phyloP scores from a whole-genome alignment of 2,329 filamentous ascomycete species.

The Hirsutella rhossiliensis region DNA sequence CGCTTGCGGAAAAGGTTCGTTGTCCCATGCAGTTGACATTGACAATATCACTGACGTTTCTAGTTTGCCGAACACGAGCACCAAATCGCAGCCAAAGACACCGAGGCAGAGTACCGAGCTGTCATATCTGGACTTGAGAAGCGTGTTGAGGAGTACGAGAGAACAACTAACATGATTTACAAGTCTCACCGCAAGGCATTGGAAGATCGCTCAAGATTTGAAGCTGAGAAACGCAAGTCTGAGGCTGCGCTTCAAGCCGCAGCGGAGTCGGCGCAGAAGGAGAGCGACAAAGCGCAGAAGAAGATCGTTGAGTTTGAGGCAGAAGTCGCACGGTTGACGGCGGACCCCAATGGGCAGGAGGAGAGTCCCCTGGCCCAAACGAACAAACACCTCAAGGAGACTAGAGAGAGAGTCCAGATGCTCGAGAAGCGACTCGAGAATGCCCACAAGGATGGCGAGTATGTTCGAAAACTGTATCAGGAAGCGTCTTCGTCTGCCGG shows the following conservation, averaged over 20 bases:
- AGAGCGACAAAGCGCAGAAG: constrained; percentile 24
- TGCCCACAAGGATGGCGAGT: constrained; percentile 39
- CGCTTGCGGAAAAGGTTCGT: constrained; percentile 25
- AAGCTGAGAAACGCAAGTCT: constrained; percentile 31
- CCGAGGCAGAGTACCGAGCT: constrained; percentile 24
- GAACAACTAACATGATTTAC: constrained; percentile 32
- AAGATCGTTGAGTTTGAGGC: constrained; percentile 25
- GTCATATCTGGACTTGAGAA: constrained; percentile 30
- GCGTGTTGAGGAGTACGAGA: constrained; percentile 32
- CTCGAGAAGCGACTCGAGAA: constrained; percentile 28
- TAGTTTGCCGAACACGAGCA: constrained; percentile 19
- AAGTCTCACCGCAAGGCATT: constrained; percentile 35
- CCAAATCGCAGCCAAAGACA: constrained; percentile 15
- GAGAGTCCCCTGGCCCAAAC: constrained; percentile 14
- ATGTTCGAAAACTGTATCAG: constrained; percentile 47
- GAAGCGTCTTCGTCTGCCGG: constrained; percentile 36
- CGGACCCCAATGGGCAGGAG: constrained; percentile 9
- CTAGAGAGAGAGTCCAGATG: constrained; percentile 23
- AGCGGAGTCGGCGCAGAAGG: constrained; percentile 14
- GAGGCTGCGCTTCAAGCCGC: constrained; percentile 17
- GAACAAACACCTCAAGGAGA: constrained; percentile 23
- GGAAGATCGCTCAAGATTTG: constrained; percentile 35
- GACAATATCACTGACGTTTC: constrained; percentile 3
- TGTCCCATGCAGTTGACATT: constrained; percentile 4
- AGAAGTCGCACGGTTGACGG: constrained; percentile 15